Evolutionary conservation across 129 eudicot species (phyloP), one percentile per base, ranked within the genome.

Genomic region (Centaurea solstitialis): DNA sequence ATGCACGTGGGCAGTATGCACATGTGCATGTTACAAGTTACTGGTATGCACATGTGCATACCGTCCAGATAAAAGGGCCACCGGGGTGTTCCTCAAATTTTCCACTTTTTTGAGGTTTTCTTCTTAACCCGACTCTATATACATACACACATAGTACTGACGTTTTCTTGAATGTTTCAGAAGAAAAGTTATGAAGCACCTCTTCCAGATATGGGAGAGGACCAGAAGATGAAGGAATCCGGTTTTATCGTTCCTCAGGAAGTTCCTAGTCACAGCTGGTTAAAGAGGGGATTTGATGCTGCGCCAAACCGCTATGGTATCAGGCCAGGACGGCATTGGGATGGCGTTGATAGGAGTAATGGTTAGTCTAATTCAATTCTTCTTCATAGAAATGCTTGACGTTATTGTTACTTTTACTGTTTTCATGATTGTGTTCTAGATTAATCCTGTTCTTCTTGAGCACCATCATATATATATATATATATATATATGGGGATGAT

Each of bases 301-400:
- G 97, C 97, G 47, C 90, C 97, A 45, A 92, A 95, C 79, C 96
- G 99, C 11, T 95, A 95, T 70, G 87, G 90, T 35, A 95, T 95
- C 81, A 89, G 76, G 82, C 98, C 99, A 3, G 98, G 99, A 59
- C 87, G 99, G 53, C 99, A 95, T 41, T 95, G 99, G 99, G 99
- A 95, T 17, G 99, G 99, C 2, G 99, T 95, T 21, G 97, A 95
- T 66, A 97, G 99, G 26, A 95, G 98, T 76, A 95, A 73, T 12
- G 99, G 99, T 94, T 76, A 78, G 91, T 86, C 74, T 21, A 65
- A 40, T 73, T 76, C 18, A 22, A 23, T 18, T n/a, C 26, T 67
- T 10, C 18, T 45, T 43, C 53, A 70, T 20, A 66, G 9, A 38
- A n/a, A 69, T 70, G 43, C 64, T 53, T 17, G 9, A 30, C 35